phyloP scores from a whole-genome alignment of 306 rosid species.

The Benincasa hispida region DNA sequence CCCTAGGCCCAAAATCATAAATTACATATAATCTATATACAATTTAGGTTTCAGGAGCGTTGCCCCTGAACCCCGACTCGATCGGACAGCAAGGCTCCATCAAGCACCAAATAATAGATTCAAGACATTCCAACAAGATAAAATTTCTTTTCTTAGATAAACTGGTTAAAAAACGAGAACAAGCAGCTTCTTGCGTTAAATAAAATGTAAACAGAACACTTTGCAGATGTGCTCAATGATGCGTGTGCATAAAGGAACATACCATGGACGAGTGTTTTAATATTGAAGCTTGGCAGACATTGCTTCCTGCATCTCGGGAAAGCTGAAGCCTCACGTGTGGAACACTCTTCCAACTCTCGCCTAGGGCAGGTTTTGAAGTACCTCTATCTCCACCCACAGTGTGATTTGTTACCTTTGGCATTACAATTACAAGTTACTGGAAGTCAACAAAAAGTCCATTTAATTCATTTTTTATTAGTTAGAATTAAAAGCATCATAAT shows the following conservation, averaged over 20 bases:
- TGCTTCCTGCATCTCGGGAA: conserved; percentile 41
- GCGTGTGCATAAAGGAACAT: conserved; percentile 14
- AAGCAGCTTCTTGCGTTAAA: not conserved
- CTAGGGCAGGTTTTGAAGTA: conserved; percentile 74
- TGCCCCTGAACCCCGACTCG: no score
- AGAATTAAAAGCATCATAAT: not conserved
- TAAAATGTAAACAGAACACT: not conserved
- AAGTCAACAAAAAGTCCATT: not conserved
- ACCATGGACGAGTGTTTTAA: conserved; percentile 71
- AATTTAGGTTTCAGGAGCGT: no score
- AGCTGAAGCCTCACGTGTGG: conserved; percentile 65
- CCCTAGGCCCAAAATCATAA: no score
- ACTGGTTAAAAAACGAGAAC: not conserved
- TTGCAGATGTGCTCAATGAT: not conserved
- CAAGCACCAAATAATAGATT: no score
- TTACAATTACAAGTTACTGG: conserved; percentile 5
- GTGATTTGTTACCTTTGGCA: conserved; percentile 81
- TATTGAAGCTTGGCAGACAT: conserved; percentile 27
- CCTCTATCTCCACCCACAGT: conserved; percentile 81
- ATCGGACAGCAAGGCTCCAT: no score
- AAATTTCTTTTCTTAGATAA: not conserved
- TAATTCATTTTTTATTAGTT: not conserved
- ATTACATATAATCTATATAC: no score
- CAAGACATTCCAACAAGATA: no score
- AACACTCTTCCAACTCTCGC: conserved; percentile 88